Percentiles rank a stretch among this genome's conserved stretches.
Evolutionary conservation across 495 filamentous ascomycete species (phyloP).

Genomic region (Trypethelium eluteriae): DNA sequence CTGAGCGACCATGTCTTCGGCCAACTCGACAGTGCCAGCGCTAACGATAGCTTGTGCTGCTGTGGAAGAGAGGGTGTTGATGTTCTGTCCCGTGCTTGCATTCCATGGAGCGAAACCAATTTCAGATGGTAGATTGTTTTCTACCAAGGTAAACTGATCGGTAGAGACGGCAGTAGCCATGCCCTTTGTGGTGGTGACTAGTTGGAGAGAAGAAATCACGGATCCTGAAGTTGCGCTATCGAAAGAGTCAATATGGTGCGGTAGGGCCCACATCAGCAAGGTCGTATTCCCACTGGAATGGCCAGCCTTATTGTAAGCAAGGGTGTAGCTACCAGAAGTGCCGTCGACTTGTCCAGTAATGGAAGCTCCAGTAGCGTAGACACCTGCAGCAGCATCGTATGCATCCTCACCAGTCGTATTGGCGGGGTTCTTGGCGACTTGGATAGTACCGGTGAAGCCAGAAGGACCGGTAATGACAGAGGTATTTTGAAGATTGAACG

Average conservation of each 20-base stretch:
- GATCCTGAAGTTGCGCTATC: constrained; percentile 45
- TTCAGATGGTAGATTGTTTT: constrained; percentile 59
- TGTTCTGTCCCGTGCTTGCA: constrained; percentile 42
- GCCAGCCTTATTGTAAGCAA: constrained; percentile 64
- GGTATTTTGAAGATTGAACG: constrained; percentile 43
- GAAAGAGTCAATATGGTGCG: constrained; percentile 77
- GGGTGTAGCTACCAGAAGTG: constrained; percentile 58
- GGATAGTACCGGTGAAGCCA: constrained; percentile 62
- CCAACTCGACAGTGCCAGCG: constrained; percentile 57
- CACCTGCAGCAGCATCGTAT: constrained; percentile 69
- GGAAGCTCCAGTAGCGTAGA: constrained; percentile 55
- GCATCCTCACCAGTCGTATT: constrained; percentile 53
- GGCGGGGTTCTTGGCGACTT: constrained; percentile 67
- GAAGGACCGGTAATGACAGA: constrained; percentile 44
- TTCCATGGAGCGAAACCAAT: constrained; percentile 75
- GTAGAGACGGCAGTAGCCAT: constrained; percentile 62
- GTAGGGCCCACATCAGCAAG: constrained; percentile 80
- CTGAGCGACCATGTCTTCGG: constrained; percentile 61
- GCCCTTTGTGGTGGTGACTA: constrained; percentile 85
- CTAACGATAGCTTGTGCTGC: constrained; percentile 49
- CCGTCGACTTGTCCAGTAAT: constrained; percentile 57
- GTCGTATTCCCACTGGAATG: constrained; percentile 38
- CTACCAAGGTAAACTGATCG: constrained; percentile 73
- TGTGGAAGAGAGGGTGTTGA: constrained; percentile 43
- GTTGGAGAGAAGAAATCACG: constrained; percentile 49